A percentile compares a stretch with the other conserved stretches of the same genome.
Evolutionary conservation across 257 asterid species (phyloP).

Genomic region (Agastache rugosa): DNA sequence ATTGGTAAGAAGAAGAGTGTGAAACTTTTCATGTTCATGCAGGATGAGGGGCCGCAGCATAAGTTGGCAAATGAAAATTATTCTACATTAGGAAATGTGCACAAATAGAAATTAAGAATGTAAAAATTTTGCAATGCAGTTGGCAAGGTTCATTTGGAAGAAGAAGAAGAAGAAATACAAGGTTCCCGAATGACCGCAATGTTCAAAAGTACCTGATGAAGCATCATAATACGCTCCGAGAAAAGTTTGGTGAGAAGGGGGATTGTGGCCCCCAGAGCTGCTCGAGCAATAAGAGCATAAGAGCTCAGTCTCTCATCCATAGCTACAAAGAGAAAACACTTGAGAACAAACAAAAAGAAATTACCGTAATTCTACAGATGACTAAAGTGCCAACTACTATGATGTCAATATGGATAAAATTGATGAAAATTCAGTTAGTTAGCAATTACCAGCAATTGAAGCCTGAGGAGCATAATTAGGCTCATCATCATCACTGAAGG

Average conservation of each 20-base stretch:
- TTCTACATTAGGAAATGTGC: conserved; percentile 11
- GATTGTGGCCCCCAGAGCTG: conserved; percentile 68
- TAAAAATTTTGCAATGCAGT: conserved; percentile 3
- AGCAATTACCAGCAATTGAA: conserved; percentile 71
- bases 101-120: conserved; percentile 6
- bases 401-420: not conserved
- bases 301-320: conserved; percentile 97
- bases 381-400: conserved; percentile 26
- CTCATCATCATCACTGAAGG: conserved; percentile 71
- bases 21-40: not conserved
- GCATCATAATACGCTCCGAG: conserved; percentile 69
- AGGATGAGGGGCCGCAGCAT: conserved; percentile 4
- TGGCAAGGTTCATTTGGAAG: not conserved
- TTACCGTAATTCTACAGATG: conserved; percentile 22
- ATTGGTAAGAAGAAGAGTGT: conserved; percentile 13
- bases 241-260: conserved; percentile 72
- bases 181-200: not conserved
- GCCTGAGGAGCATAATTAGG: conserved; percentile 65
- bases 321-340: conserved; percentile 57
- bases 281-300: conserved; percentile 97
- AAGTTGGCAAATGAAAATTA: not conserved
- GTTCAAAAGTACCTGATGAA: conserved; percentile 70
- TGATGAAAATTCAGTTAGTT: conserved; percentile 19
- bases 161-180: conserved; percentile 15
- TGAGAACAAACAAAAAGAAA: conserved; percentile 29